Evolutionary conservation across 208 protist genomes (phyloP).

Genomic region (Lotmaria passim): DNA sequence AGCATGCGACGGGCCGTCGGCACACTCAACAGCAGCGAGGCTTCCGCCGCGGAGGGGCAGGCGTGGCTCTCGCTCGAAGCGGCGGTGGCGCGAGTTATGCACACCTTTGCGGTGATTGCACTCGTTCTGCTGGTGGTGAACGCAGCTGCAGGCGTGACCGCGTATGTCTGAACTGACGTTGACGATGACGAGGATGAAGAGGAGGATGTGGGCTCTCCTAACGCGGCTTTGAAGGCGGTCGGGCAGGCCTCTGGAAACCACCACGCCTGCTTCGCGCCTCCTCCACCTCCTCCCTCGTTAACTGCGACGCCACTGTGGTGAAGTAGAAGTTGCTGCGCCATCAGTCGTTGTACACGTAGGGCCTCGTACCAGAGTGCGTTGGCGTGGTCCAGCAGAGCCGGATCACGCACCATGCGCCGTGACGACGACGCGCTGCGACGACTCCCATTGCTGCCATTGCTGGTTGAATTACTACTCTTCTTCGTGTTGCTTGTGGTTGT

Average conservation of each 20-base stretch:
- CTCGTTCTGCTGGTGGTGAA: too few species aligned
- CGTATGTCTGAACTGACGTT: too few species aligned
- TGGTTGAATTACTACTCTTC: neutral
- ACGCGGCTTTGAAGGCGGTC: neutral
- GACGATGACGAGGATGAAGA: neutral
- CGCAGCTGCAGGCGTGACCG: neutral
- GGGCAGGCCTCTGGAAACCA: conserved; percentile 32
- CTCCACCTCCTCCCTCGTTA: neutral
- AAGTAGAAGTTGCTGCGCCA: conserved; percentile 47
- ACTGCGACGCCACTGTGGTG: neutral
- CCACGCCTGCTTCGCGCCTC: conserved; percentile 12
- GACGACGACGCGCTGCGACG: neutral
- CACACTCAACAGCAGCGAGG: conserved; percentile 7
- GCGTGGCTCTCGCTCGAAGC: neutral
- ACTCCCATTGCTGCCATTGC: neutral
- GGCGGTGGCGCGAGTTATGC: too few species aligned
- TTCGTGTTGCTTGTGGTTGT: too few species aligned
- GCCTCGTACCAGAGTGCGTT: conserved; percentile 60
- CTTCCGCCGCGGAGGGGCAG: neutral
- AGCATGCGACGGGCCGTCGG: conserved; percentile 35
- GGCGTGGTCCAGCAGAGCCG: conserved; percentile 24
- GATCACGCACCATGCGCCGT: conserved; percentile 19
- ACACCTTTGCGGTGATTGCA: too few species aligned
- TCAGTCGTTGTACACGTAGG: conserved; percentile 71
- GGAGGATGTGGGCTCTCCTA: neutral